A percentile compares a stretch with the other conserved stretches of the same genome.
These are phyloP conservation scores for Camellia sinensis DNA, from an alignment of 148 eudicot species.

Conservation along the genomic window DNA sequence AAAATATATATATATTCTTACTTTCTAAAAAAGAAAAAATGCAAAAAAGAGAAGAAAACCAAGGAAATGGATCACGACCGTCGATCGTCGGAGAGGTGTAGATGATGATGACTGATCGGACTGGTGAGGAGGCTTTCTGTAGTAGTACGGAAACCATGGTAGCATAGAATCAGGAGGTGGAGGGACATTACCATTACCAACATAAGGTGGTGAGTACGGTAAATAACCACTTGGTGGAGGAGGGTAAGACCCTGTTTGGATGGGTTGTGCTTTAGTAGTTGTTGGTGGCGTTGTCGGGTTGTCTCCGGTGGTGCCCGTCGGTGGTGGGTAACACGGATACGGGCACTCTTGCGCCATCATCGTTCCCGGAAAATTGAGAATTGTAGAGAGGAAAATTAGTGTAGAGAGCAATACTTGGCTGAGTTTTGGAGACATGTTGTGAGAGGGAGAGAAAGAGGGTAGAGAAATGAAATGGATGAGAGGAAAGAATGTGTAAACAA, in stretches of 20 bases:
- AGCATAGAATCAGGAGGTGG: too few species aligned
- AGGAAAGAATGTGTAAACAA: neutral
- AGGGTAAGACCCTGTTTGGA: conserved; percentile 17
- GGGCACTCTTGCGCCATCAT: conserved; percentile 44
- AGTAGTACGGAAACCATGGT: too few species aligned
- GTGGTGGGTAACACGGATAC: conserved; percentile 56
- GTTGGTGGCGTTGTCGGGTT: conserved; percentile 29
- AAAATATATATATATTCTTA: too few species aligned
- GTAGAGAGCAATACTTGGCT: conserved; percentile 17
- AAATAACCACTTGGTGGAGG: conserved; percentile 35
- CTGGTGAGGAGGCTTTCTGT: too few species aligned
- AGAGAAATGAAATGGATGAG: neutral
- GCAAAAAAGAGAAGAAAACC: too few species aligned
- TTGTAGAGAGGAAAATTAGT: conserved; percentile 25
- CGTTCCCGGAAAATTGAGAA: conserved; percentile 25
- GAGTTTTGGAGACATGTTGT: conserved; percentile 21
- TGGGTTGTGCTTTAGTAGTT: conserved; percentile 24
- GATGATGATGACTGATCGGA: too few species aligned
- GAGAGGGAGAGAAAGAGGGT: neutral
- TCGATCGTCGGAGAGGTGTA: too few species aligned
- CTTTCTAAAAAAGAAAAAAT: neutral
- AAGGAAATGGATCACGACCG: too few species aligned
- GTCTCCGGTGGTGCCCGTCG: conserved; percentile 32
- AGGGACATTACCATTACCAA: too few species aligned
- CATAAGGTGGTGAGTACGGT: neutral